Evolutionary conservation across 129 eudicot species (phyloP), one percentile per base, ranked within the genome.

Genomic region (Pittosporum tobira): DNA sequence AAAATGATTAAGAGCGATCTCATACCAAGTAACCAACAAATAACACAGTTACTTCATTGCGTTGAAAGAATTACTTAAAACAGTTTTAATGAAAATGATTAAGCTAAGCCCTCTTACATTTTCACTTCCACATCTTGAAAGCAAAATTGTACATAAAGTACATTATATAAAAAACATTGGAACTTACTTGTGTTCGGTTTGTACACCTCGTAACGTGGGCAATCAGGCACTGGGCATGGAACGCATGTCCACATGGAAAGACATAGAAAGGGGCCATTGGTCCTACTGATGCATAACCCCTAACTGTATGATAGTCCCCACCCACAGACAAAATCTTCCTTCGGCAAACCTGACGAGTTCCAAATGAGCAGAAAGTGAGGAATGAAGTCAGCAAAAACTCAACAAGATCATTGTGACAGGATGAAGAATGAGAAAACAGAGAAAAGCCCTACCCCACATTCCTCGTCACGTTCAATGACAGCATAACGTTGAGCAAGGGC

Each of bases 401-500:
- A 34, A 52, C 22, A 23, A 44, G 30, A 69, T 16, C 26, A 26
- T 12, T n/a, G 34, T 47, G 40, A 50, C 62, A 19, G 23, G 59
- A 8, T 47, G 3, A 28, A 21, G 24, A 37, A 48, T 1, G 25
- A 11, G 6, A 58, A 1, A 3, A 25, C 4, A 14, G 18, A 28
- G 31, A 8, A 20, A 7, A 7, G 26, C 13, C 13, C 5, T 83
- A 91, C 98, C 96, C 98, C 98, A 63, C 98, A 91, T 62, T 83
- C 98, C 56, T 91, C 98, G 38, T 83, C 98, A 36, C 81, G 94
- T 48, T 91, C 93, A 54, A 91, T 84, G 27, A 91, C 76, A 38
- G 96, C 79, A 65, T 83, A 91, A 73, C 98, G 73, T 47, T 91
- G 98, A 54, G 96, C 89, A 75, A 91, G 98, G 37, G 98, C 94